Percentiles rank a stretch among this genome's conserved stretches.
Conservation (phyloP, 306 rosid genomes). For the Dryas octopetala region DNA sequence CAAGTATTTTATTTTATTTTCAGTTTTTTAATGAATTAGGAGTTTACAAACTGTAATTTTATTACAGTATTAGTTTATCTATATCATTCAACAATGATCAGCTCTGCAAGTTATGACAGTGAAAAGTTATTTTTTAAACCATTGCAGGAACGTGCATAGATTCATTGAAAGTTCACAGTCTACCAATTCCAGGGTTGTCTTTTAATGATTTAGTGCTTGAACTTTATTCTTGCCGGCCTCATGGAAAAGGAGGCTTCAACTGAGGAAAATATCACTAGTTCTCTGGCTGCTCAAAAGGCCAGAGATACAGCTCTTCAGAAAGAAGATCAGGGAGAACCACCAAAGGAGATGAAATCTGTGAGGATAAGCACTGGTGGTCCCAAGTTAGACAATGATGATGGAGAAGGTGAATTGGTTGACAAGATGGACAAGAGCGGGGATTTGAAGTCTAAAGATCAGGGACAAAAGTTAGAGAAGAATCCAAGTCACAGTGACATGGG, state of each 20-base stretch:
- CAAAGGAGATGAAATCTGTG: conserved; percentile 31
- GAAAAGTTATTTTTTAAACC: conserved; percentile 11
- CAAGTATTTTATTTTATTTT: neutral
- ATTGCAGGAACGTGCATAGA: conserved; percentile 20
- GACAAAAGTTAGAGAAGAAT: conserved; percentile 16
- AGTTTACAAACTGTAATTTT: conserved; percentile 7
- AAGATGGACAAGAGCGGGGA: conserved; percentile 23
- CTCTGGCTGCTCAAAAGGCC: conserved; percentile 36
- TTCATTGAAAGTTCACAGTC: neutral
- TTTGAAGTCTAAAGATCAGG: conserved; percentile 35
- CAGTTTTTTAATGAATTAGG: neutral
- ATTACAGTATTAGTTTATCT: neutral
- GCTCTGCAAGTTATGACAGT: conserved; percentile 5
- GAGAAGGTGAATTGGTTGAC: conserved; percentile 22
- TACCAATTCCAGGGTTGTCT: neutral
- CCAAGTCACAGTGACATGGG: conserved; percentile 10
- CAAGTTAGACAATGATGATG: conserved; percentile 9
- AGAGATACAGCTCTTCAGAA: conserved; percentile 27
- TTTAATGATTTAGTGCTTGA: conserved; percentile 23
- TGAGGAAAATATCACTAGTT: conserved; percentile 28
- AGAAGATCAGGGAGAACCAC: conserved; percentile 32
- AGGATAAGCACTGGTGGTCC: conserved; percentile 27
- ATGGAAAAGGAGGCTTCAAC: conserved; percentile 43
- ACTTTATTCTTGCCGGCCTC: conserved; percentile 24
- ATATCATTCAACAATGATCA: neutral